These are phyloP conservation scores for Suhomyces faveliae DNA, from an alignment of 805 yeast species.

Conservation along the genomic window DNA sequence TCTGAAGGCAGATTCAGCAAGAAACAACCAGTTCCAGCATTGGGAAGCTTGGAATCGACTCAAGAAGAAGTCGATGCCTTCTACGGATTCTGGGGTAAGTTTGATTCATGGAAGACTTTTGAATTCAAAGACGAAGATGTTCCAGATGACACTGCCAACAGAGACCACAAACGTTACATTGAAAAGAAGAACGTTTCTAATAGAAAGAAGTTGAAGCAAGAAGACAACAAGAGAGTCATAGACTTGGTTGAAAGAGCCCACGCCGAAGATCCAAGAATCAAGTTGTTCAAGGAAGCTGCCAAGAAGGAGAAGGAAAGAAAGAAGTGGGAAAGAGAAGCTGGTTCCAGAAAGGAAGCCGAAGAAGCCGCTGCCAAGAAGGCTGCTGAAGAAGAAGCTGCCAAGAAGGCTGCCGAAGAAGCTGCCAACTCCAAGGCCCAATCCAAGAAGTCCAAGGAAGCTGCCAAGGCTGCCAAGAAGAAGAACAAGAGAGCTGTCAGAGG, in stretches of 20 bases:
- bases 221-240: slow-evolving; percentile 87
- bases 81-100: slow-evolving; percentile 88
- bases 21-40: slow-evolving; percentile 80
- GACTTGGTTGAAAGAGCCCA: slow-evolving; percentile 86
- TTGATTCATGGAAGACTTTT: slow-evolving; percentile 97
- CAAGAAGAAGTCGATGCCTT: slow-evolving; percentile 84
- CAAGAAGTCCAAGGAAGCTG: slow-evolving; percentile 88
- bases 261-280: slow-evolving; percentile 92
- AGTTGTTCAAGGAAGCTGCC: slow-evolving; percentile 87
- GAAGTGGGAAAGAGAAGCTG: slow-evolving; percentile 99
- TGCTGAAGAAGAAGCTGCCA: slow-evolving; percentile 80
- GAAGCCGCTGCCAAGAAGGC: slow-evolving; percentile 82
- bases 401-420: slow-evolving; percentile 71
- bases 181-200: slow-evolving; percentile 97
- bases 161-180: slow-evolving; percentile 98
- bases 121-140: slow-evolving; percentile 98
- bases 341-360: slow-evolving; percentile 95
- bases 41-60: slow-evolving; percentile 67
- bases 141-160: slow-evolving; percentile 98
- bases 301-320: slow-evolving; percentile 89
- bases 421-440: slow-evolving; percentile 59
- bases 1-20: slow-evolving; percentile 90
- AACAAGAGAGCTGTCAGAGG: slow-evolving; percentile 84
- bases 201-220: slow-evolving; percentile 96
- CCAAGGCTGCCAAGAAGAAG: slow-evolving; percentile 98